Base-by-base conservation (phyloP, 202 grass and related monocot species). In the Zizania palustris region DNA sequence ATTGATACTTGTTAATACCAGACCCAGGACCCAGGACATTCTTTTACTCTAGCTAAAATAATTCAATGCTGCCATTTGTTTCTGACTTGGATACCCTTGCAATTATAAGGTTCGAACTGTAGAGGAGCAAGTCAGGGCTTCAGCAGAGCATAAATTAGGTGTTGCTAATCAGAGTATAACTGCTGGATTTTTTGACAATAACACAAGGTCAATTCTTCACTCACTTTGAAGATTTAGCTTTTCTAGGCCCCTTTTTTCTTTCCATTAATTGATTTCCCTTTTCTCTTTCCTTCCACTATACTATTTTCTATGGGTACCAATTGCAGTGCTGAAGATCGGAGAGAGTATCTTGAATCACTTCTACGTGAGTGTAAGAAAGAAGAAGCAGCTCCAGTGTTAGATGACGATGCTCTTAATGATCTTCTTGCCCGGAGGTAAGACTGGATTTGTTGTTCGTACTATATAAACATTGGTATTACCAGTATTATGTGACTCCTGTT, bases 111-210 rank as follows among this genome's bases (percentile, higher is more conserved):
- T 99, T 34, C 79, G 84, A 36, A 91, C 79, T 70, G 96, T 99
- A 54, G 96, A 99, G 89, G 96, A 99, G 59, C 96, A 99, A 96
- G 96, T 99, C 50, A 93, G 96, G 82, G 96, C 96, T 89, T 91
- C 96, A 79, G 96, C 96, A 37, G 96, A 99, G 71, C 96, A 99
- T 86, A 99, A 99, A 81, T 91, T 99, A 73, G 85, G 92, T 9
- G 90, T 99, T 89, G 96, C 96, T 89, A 99, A 99, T 83, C 96
- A 99, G 85, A 99, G 96, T 87, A 99, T 99, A 79, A 99, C 96
- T 69, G 96, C 96, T 69, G 96, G 96, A 39, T 99, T 99, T 84
- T 99, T 99, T 54, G 96, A 99, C 86, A 99, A 99, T 61, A 99
- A 99, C 60, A 99, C 96, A 68, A 99, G 96, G 96, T 93, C 35